A percentile compares a stretch with the other conserved stretches of the same genome.
These are phyloP conservation scores for Rhizophagus clarus DNA, from an alignment of 192 early-diverging fungal species.

Conservation along the genomic window DNA sequence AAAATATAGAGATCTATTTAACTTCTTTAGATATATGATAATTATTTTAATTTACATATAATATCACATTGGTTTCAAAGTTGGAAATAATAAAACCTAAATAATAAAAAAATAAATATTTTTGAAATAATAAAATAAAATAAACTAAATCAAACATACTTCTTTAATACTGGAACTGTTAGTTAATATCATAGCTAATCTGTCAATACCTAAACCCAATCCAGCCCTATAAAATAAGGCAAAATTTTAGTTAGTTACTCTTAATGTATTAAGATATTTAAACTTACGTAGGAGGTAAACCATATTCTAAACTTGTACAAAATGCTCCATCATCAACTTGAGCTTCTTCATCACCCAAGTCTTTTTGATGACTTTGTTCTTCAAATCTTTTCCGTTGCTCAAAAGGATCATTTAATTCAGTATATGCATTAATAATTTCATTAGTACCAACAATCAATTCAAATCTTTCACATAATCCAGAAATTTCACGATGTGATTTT, in stretches of 20 bases:
- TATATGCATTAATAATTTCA: slow-evolving; percentile 99
- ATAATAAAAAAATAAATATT: not conserved
- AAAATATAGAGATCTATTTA: no score
- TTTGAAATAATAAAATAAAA: not conserved
- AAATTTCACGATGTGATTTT: slow-evolving; percentile 88
- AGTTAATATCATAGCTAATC: slow-evolving; percentile 98
- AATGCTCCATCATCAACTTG: slow-evolving; percentile 97
- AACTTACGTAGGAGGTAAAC: slow-evolving; percentile 84
- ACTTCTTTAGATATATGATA: no score
- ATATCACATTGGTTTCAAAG: slow-evolving; percentile 78
- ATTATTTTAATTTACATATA: no score
- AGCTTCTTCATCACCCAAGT: slow-evolving; percentile 96
- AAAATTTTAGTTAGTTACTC: not conserved
- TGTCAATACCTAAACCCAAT: slow-evolving; percentile 94
- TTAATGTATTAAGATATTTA: not conserved
- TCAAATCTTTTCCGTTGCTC: slow-evolving; percentile 98
- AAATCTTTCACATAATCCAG: slow-evolving; percentile 96
- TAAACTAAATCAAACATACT: slow-evolving; percentile 44
- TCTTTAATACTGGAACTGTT: slow-evolving; percentile 98
- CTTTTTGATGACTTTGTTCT: slow-evolving; percentile 96
- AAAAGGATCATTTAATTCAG: slow-evolving; percentile 99
- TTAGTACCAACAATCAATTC: slow-evolving; percentile 98
- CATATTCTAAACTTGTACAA: slow-evolving; percentile 95
- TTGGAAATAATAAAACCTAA: slow-evolving; percentile 61
- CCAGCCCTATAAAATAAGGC: slow-evolving; percentile 50